Evolutionary conservation across 2,329 filamentous ascomycete species (phyloP).

Genomic region (Phialophora expanda): DNA sequence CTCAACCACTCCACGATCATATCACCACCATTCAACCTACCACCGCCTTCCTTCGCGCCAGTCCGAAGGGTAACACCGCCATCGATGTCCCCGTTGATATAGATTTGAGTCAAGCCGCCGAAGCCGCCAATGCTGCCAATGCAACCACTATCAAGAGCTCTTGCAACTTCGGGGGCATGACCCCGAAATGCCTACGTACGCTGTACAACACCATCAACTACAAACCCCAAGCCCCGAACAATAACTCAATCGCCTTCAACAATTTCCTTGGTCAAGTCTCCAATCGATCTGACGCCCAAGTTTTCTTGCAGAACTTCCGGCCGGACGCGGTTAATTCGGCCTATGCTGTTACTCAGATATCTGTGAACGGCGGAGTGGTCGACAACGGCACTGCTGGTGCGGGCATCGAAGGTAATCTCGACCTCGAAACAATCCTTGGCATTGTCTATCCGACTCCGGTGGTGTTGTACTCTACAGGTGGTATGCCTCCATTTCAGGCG

Average conservation of each 20-base stretch:
- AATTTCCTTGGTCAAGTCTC: conserved; percentile 56
- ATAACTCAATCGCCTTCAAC: conserved; percentile 54
- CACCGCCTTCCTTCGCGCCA: conserved; percentile 61
- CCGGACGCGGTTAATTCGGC: conserved; percentile 46
- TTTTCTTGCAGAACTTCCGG: conserved; percentile 48
- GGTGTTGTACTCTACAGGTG: conserved; percentile 62
- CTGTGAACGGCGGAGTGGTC: conserved; percentile 44
- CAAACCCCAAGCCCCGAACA: conserved; percentile 49
- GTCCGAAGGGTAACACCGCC: conserved; percentile 33
- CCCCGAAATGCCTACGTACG: conserved; percentile 59
- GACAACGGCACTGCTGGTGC: conserved; percentile 44
- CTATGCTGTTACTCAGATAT: conserved; percentile 44
- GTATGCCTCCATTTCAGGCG: conserved; percentile 59
- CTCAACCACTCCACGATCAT: conserved; percentile 61
- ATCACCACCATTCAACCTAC: conserved; percentile 67
- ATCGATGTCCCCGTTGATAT: conserved; percentile 43
- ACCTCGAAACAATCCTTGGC: conserved; percentile 62
- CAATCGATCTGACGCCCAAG: conserved; percentile 53
- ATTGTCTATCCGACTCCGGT: conserved; percentile 62
- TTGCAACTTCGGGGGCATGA: conserved; percentile 60
- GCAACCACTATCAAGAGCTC: conserved; percentile 44
- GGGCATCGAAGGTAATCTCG: conserved; percentile 63
- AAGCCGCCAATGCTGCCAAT: conserved; percentile 27
- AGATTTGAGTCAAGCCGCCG: conserved; percentile 21
- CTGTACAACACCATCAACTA: conserved; percentile 63